These are phyloP conservation scores for Lithospermum erythrorhizon DNA, from an alignment of 257 asterid genomes.

Conservation along the genomic window DNA sequence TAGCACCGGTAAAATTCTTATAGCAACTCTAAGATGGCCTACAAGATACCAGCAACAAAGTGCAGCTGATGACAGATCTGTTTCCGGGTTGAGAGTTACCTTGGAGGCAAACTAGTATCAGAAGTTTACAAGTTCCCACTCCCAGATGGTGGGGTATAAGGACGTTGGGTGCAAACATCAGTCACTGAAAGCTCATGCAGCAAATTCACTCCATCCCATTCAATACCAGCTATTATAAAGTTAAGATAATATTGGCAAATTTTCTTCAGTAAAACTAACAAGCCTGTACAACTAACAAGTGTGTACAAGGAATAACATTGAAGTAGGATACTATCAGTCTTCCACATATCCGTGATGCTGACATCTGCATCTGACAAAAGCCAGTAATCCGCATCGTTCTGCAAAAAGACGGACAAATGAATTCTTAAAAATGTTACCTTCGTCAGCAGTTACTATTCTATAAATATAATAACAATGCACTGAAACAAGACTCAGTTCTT, in stretches of 20 bases:
- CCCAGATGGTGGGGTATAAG: slow-evolving; percentile 36
- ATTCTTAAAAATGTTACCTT: background rate
- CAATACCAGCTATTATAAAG: slow-evolving; percentile 38
- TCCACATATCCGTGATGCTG: slow-evolving; percentile 96
- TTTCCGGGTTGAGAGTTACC: slow-evolving; percentile 29
- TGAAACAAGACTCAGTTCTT: background rate
- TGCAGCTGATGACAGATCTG: background rate
- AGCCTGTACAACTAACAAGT: slow-evolving; percentile 1
- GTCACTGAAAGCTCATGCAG: slow-evolving; percentile 54
- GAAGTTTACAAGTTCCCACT: slow-evolving; percentile 24
- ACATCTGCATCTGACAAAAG: too few relatives aligned
- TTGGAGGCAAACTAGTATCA: slow-evolving; percentile 33
- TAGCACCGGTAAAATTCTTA: background rate
- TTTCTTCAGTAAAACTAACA: background rate
- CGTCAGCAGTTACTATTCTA: background rate
- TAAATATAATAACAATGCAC: background rate
- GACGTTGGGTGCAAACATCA: slow-evolving; percentile 29
- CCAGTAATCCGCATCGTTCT: slow-evolving; percentile 92
- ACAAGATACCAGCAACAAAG: background rate
- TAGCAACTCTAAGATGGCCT: background rate
- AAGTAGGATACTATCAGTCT: slow-evolving; percentile 53
- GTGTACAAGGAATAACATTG: slow-evolving; percentile 3
- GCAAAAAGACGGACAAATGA: slow-evolving; percentile 15
- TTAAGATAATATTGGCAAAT: slow-evolving; percentile 8
- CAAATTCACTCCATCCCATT: slow-evolving; percentile 51